These are phyloP conservation scores for Oidiodendron maius DNA, from an alignment of 495 filamentous ascomycete genomes.

Conservation along the genomic window DNA sequence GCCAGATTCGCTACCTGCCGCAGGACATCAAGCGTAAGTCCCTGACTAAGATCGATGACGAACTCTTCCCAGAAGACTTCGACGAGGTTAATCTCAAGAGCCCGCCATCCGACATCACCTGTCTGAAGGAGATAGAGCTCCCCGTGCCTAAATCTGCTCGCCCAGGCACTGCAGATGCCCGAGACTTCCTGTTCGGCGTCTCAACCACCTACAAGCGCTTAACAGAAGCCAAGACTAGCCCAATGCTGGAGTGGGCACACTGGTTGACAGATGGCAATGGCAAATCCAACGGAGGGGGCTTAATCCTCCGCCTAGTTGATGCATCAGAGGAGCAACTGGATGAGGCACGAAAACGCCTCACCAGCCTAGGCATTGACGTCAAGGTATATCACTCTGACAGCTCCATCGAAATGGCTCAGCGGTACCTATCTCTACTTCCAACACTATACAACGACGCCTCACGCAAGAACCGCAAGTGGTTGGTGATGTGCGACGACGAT, in stretches of 20 bases:
- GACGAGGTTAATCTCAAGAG: slow-evolving; percentile 38
- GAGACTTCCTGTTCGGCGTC: slow-evolving; percentile 19
- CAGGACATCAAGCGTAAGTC: slow-evolving; percentile 36
- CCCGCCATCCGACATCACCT: slow-evolving; percentile 32
- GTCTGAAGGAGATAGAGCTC: slow-evolving; percentile 39
- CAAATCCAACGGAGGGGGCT: slow-evolving; percentile 27
- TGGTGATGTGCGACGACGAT: slow-evolving; percentile 36
- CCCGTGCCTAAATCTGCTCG: slow-evolving; percentile 39
- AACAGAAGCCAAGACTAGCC: slow-evolving; percentile 26
- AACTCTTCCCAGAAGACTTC: slow-evolving; percentile 36
- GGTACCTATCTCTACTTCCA: slow-evolving; percentile 20
- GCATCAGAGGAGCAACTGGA: slow-evolving; percentile 13
- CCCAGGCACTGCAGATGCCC: slow-evolving; percentile 33
- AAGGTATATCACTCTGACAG: slow-evolving; percentile 18
- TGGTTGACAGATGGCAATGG: slow-evolving; percentile 32
- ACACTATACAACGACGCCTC: slow-evolving; percentile 16
- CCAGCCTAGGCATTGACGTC: slow-evolving; percentile 15
- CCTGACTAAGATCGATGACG: slow-evolving; percentile 37
- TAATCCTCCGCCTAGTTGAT: slow-evolving; percentile 18
- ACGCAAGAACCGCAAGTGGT: slow-evolving; percentile 25
- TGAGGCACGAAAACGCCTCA: slow-evolving; percentile 5
- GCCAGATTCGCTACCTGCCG: slow-evolving; percentile 41
- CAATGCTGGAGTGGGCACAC: slow-evolving; percentile 20
- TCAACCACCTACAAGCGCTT: slow-evolving; percentile 18
- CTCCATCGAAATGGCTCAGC: slow-evolving; percentile 17